These are phyloP conservation scores for Penicillium sp. DNA, from an alignment of 2,329 filamentous ascomycete genomes.

Conservation along the genomic window DNA sequence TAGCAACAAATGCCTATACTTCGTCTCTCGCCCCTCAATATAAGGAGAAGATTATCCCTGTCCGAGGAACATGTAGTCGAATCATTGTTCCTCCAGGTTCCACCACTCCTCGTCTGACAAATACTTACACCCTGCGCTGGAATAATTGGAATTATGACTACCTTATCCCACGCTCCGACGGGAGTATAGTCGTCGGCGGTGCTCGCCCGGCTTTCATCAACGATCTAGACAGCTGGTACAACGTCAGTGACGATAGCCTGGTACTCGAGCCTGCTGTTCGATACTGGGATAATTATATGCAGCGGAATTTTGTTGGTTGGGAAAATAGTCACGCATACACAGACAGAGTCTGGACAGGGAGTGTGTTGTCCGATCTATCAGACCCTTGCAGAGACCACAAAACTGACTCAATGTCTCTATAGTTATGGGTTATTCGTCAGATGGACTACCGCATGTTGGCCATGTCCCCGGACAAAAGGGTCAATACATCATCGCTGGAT, in stretches of 20 bases:
- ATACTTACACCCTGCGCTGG: constrained; percentile 56
- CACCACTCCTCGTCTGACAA: constrained; percentile 25
- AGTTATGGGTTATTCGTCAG: constrained; percentile 47
- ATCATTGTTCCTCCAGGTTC: constrained; percentile 23
- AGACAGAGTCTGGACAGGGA: constrained; percentile 30
- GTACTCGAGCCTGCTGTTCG: constrained; percentile 41
- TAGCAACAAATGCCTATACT: constrained; percentile 79
- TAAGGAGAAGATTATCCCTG: constrained; percentile 64
- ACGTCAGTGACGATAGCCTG: constrained; percentile 39
- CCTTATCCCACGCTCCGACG: constrained; percentile 52
- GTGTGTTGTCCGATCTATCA: constrained; percentile 17
- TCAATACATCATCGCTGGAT: constrained; percentile 51
- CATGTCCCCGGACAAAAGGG: constrained; percentile 36
- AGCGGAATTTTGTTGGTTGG: constrained; percentile 31
- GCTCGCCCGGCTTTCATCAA: constrained; percentile 42
- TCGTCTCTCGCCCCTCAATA: constrained; percentile 64
- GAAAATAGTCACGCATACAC: constrained; percentile 27
- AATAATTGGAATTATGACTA: constrained; percentile 54
- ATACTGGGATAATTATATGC: constrained; percentile 36
- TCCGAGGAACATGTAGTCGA: constrained; percentile 49
- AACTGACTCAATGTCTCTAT: background rate
- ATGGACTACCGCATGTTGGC: constrained; percentile 49
- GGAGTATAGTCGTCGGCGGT: constrained; percentile 54
- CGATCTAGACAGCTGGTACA: constrained; percentile 39
- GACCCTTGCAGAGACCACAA: background rate